A percentile compares a stretch with the other conserved stretches of the same genome.
These are phyloP conservation scores for Micractinium conductrix DNA, from an alignment of 139 green algal species.

Conservation along the genomic window DNA sequence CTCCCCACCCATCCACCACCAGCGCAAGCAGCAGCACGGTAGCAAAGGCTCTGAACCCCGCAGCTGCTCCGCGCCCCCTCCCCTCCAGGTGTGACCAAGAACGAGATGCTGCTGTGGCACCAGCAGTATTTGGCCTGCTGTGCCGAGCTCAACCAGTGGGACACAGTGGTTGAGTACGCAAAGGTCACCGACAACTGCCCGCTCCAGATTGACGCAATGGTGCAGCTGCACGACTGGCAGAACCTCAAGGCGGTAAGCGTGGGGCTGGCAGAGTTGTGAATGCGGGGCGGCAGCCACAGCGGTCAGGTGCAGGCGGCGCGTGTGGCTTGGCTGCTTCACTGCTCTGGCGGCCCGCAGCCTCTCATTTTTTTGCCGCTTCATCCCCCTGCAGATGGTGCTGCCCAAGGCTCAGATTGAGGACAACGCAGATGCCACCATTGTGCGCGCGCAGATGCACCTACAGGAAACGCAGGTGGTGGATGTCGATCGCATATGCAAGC, in stretches of 20 bases:
- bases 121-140: conserved; percentile 86
- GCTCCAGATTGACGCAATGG: conserved; percentile 83
- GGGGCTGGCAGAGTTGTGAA: neutral
- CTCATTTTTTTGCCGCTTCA: neutral
- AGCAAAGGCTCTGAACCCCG: too few relatives aligned
- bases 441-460: conserved; percentile 79
- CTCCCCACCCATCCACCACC: too few relatives aligned
- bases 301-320: too few relatives aligned
- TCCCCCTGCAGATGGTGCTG: conserved; percentile 62
- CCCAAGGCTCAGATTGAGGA: conserved; percentile 79
- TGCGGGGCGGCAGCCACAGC: too few relatives aligned
- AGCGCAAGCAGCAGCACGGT: too few relatives aligned
- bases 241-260: conserved; percentile 60
- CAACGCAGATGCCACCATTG: conserved; percentile 65
- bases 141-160: conserved; percentile 94
- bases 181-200: conserved; percentile 73
- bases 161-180: conserved; percentile 86
- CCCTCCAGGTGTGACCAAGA: conserved; percentile 51
- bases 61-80: neutral
- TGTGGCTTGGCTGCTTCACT: too few relatives aligned
- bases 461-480: conserved; percentile 71
- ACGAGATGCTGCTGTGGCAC: conserved; percentile 84
- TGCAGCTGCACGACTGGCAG: conserved; percentile 87
- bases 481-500: conserved; percentile 52
- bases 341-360: too few relatives aligned